Evolutionary conservation across 2,329 filamentous ascomycete species (phyloP), one percentile per base, ranked within the genome.

Genomic region (Juglanconis oblonga): DNA sequence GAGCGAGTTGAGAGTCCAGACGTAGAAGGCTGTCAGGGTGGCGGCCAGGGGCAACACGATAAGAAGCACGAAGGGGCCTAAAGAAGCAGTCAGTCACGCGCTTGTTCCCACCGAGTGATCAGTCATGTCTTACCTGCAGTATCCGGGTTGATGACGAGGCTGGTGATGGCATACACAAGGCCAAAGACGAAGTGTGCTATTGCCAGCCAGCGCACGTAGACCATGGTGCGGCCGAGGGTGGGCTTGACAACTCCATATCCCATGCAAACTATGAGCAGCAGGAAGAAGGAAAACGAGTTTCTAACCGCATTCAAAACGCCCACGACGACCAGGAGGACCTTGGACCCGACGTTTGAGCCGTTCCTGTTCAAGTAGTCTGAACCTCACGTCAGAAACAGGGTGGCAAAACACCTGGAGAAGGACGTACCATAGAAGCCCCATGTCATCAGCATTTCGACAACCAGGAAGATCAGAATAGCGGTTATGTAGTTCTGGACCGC

Each of bases 401-500:
- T 17, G 38, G 6, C 13, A 35, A 14, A 40, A n/a, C 24, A 5
- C 31, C 29, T 42, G 9, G 42, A 42, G 13, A 48, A 10, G 36
- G 17, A 62, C 81, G 62, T 79, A 90, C 88, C 87, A 74, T 98
- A 99, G 78, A 96, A 99, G 48, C 92, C 92, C 95, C 95, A 99
- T 2, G 95, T 99, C 85, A 98, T 93, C 70, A 98, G 80, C 87
- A 98, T 97, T 74, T 99, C 95, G 14, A 98, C 77, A 14, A 98
- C 91, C 48, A 99, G 79, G 77, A 99, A 99, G 55, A 95, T 86
- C 53, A 99, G 81, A 62, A 98, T 99, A 9, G 95, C 94, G 0
- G 95, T 99, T 68, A 99, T 98, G 74, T 99, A 99, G 73, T 99
- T 99, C 75, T 99, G 95, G 2, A 99, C 95, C 14, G 96, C 89